These are phyloP conservation scores for Acacia confusa DNA, from an alignment of 306 rosid genomes.

Conservation along the genomic window DNA sequence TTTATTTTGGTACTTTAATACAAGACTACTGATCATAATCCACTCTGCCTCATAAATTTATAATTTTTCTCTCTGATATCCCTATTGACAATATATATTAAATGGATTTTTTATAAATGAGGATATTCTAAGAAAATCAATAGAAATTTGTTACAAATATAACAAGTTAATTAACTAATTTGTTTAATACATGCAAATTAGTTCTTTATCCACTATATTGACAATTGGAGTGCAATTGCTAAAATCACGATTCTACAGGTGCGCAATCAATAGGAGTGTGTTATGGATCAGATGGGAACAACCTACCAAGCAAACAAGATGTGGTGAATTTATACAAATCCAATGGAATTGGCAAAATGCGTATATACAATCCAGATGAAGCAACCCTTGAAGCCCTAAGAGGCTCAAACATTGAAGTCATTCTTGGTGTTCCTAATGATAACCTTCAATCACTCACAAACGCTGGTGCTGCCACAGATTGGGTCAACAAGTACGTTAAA, in stretches of 20 bases:
- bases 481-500: not conserved
- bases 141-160: no score
- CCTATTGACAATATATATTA: no score
- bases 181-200: no score
- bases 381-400: not conserved
- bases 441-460: not conserved
- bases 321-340: not conserved
- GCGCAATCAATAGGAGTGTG: not conserved
- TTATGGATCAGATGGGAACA: not conserved
- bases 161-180: no score
- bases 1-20: no score
- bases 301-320: not conserved
- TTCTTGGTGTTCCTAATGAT: not conserved
- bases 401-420: not conserved
- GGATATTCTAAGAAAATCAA: no score
- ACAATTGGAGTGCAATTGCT: no score
- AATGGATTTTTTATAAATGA: no score
- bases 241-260: not conserved
- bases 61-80: no score
- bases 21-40: no score
- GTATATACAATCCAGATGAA: not conserved
- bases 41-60: no score
- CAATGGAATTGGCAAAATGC: not conserved
- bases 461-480: not conserved
- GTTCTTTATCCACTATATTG: no score